Base-by-base conservation (phyloP, 1,284 basidiomycete species). In the Cutaneotrichosporon cavernicola region DNA sequence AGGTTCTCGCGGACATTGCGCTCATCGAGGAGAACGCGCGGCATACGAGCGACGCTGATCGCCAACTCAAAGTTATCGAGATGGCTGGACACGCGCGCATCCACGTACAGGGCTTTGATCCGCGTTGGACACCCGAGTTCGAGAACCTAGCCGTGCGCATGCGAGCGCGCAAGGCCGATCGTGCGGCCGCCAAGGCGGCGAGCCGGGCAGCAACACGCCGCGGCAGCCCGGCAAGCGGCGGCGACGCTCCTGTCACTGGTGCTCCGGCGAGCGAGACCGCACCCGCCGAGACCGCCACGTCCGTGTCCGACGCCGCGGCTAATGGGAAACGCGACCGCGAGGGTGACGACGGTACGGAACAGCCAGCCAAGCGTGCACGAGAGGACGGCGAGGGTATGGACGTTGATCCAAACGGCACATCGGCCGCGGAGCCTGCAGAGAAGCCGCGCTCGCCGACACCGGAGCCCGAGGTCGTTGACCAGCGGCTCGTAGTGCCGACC, bases 1-100 rank as follows among this genome's bases (percentile, higher is more conserved):
- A 91, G 63, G 97, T 99, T 82, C 84, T 97, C 10, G 87, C 89
- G 50, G 97, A 98, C 74, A 85, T 98, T 60, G 83, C 85, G 58
- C 90, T 90, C 80, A 97, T 99, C 66, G 90, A 95, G 22, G 87
- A 89, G 70, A 99, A 99, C 71, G 90, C 96, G 0, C 83, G 86
- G 53, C 83, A 83, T 30, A 72, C 86, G 56, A 85, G 88, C 66
- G 93, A 98, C 75, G 78, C 82, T 10, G 96, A 96, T 11, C 83
- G 90, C 46, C 79, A 91, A 36, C 86, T 87, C 72, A 89, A 90
- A 70, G 91, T 97, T 0, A 89, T 92, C 67, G 90, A 93, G 60
- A 92, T 99, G 92, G 86, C 88, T 65, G 94, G 89, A 34, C 88
- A 92, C 53, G 86, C 92, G 0, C 85, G 91, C 74, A 88, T 97